A percentile compares a stretch with the other conserved stretches of the same genome.
Conservation (phyloP, 805 yeast genomes). For the Hanseniaspora occidentalis region DNA sequence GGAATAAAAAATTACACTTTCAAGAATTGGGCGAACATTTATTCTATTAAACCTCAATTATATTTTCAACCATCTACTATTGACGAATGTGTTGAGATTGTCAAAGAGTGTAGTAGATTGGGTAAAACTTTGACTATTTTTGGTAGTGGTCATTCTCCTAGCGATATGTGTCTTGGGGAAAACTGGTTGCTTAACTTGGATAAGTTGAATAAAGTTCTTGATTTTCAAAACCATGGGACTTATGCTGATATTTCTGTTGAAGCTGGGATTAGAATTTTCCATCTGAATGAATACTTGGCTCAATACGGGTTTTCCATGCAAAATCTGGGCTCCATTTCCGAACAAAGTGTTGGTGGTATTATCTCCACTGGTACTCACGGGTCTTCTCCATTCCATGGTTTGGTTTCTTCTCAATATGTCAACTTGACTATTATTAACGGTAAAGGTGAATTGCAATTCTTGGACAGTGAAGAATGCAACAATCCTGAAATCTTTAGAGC, state of each 20-base stretch:
- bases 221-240: conserved; percentile 37
- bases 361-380: conserved; percentile 97
- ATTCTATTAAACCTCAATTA: conserved; percentile 59
- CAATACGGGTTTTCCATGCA: conserved; percentile 66
- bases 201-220: conserved; percentile 46
- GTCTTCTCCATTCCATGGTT: conserved; percentile 83
- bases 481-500: conserved; percentile 65
- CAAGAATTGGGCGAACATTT: conserved; percentile 80
- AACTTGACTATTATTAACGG: conserved; percentile 64
- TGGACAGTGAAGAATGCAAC: conserved; percentile 39
- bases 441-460: conserved; percentile 49
- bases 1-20: conserved; percentile 26
- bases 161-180: conserved; percentile 71
- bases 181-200: conserved; percentile 79
- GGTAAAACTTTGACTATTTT: conserved; percentile 66
- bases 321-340: conserved; percentile 86
- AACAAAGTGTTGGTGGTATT: conserved; percentile 90
- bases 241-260: conserved; percentile 89
- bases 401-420: conserved; percentile 80
- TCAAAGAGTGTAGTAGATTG: conserved; percentile 46
- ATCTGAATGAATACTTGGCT: conserved; percentile 57
- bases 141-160: conserved; percentile 94
- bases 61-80: conserved; percentile 65
- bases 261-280: conserved; percentile 75
- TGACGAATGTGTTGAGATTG: conserved; percentile 57